Conservation (phyloP, 768 basidiomycete genomes). For the Suillus discolor region DNA sequence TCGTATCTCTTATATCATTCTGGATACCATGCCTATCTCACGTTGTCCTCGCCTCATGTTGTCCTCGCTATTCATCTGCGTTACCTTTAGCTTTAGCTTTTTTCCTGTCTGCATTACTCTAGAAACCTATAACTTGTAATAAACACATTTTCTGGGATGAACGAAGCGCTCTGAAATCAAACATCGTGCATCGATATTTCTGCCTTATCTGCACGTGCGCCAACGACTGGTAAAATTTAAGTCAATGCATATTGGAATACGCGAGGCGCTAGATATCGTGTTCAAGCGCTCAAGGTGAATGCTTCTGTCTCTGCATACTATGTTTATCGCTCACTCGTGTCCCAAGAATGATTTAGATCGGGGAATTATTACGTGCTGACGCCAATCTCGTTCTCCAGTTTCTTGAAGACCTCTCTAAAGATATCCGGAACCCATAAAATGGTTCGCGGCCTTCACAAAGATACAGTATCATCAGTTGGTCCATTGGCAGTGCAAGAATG, state of each 20-base stretch:
- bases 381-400: no score
- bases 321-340: no score
- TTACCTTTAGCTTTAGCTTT: not conserved
- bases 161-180: not conserved
- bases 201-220: not conserved
- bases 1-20: not conserved
- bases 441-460: not conserved
- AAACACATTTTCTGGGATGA: not conserved
- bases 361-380: no score
- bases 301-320: no score
- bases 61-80: conserved; percentile 1
- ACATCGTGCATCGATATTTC: not conserved
- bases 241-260: no score
- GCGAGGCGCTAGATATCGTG: no score
- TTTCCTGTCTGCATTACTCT: not conserved
- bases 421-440: not conserved
- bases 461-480: not conserved
- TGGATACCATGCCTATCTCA: conserved; percentile 3
- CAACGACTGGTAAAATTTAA: not conserved
- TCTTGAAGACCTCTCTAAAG: no score
- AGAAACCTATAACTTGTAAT: not conserved
- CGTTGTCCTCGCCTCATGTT: not conserved
- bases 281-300: no score
- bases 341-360: no score
- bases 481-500: not conserved